Evolutionary conservation across 495 filamentous ascomycete genomes (phyloP), one percentile per base, ranked within the genome.

Genomic region (Hypoxylon crocopeplum): DNA sequence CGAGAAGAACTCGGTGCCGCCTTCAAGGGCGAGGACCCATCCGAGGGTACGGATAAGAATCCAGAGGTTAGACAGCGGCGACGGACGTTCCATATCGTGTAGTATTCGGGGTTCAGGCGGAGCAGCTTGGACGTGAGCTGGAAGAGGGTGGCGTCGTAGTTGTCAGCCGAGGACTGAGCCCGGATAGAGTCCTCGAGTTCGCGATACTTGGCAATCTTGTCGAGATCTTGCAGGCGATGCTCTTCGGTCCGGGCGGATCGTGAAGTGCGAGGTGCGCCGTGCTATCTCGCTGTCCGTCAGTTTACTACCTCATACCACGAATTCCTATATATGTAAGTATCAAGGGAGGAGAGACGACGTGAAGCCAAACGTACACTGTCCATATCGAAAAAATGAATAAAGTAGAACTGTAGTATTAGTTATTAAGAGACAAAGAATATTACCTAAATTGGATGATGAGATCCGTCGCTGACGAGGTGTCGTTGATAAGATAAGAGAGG

Each of bases 11-110:
- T 86, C 80, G 70, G 83, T 77, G 56, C 88, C 73, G 25, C 79
- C 76, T 24, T 84, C 75, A 68, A 81, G 76, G 67, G 78, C 75
- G 68, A 78, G 22, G 73, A 81, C 58, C 72, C 77, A 83, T 42
- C 68, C 74, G 74, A 79, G 5, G 66, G 71, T 77, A 60, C 73
- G 69, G 76, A 80, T 49, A 76, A 82, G 71, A 75, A 82, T 57
- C 78, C 76, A 78, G 77, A 78, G 65, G 73, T 80, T 80, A 84
- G 77, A 69, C 75, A 82, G 55, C 83, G 83, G 49, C 94, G 88
- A 58, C 94, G 90, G 75, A 89, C 85, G 79, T 99, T 99, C 94
- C 94, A 99, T 77, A 93, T 84, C 17, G 94, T 97, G 78, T 97
- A 98, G 79, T 96, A 97, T 75, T 99, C 94, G 8, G 94, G 95